Percentiles rank a stretch among this genome's conserved stretches.
Evolutionary conservation across 805 yeast species (phyloP).

Genomic region (Grigorovia humatica): DNA sequence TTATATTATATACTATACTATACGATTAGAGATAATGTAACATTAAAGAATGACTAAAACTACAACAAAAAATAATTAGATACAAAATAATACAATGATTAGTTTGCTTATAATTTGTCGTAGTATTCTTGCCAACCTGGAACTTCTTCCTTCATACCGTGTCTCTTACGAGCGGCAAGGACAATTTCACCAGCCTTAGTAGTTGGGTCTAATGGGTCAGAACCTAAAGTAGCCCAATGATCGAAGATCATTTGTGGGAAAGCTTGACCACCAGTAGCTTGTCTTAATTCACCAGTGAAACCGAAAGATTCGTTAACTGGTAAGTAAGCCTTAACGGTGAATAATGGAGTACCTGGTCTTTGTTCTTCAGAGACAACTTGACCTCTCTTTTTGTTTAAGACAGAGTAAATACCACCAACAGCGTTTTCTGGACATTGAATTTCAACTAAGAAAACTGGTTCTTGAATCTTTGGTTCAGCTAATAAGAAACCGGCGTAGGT

Average conservation of each 20-base stretch:
- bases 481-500: slow-evolving; percentile 96
- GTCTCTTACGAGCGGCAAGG: slow-evolving; percentile 75
- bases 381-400: slow-evolving; percentile 98
- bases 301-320: slow-evolving; percentile 99
- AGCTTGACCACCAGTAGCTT: slow-evolving; percentile 99
- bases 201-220: slow-evolving; percentile 87
- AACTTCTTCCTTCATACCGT: slow-evolving; percentile 92
- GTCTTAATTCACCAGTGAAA: slow-evolving; percentile 98
- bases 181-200: slow-evolving; percentile 61
- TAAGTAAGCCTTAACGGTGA: slow-evolving; percentile 98
- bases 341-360: slow-evolving; percentile 99
- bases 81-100: slow-evolving; percentile 1
- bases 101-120: slow-evolving; percentile 59
- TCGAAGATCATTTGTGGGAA: slow-evolving; percentile 99
- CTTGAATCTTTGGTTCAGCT: slow-evolving; percentile 98
- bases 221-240: slow-evolving; percentile 88
- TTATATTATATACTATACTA: slow-evolving; percentile 3
- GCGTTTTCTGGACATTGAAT: slow-evolving; percentile 99
- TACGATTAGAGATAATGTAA: slow-evolving; percentile 1
- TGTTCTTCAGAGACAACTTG: slow-evolving; percentile 98
- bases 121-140: slow-evolving; percentile 99
- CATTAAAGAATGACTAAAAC: slow-evolving; percentile 4
- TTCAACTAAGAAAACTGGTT: slow-evolving; percentile 98
- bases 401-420: slow-evolving; percentile 99
- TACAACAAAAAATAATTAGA: slow-evolving; percentile 10